Conservation (phyloP, 805 yeast genomes). For the Saccharomycopsis malanga region DNA sequence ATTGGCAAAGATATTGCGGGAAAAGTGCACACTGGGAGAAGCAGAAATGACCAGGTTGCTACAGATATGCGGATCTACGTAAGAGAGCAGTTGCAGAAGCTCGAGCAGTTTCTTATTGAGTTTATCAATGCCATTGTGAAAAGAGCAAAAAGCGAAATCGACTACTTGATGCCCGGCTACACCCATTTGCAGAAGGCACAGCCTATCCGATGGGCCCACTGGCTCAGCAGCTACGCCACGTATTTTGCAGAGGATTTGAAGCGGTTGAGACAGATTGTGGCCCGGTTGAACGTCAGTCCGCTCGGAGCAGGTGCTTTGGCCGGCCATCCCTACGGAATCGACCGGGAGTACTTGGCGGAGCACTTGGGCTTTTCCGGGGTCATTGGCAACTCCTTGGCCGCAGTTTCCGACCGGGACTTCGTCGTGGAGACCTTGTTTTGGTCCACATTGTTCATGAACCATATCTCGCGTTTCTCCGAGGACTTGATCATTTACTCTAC, state of each 20-base stretch:
- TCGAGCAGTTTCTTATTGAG: constrained; percentile 47
- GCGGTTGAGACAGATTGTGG: constrained; percentile 72
- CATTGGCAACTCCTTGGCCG: constrained; percentile 94
- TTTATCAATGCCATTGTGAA: constrained; percentile 60
- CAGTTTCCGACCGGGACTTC: constrained; percentile 96
- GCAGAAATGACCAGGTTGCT: constrained; percentile 97
- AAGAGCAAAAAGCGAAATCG: constrained; percentile 83
- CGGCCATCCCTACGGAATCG: constrained; percentile 99
- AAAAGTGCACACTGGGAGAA: constrained; percentile 98
- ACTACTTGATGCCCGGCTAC: constrained; percentile 96
- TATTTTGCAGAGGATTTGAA: constrained; percentile 87
- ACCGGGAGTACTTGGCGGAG: constrained; percentile 79
- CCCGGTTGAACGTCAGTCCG: constrained; percentile 82
- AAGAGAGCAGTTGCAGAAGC: constrained; percentile 64
- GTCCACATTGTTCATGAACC: constrained; percentile 93
- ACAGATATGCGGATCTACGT: constrained; percentile 97
- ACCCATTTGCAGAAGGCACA: constrained; percentile 98
- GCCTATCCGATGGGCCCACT: constrained; percentile 99
- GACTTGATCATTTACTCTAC: constrained; percentile 94
- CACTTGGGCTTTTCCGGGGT: constrained; percentile 76
- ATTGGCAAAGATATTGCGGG: constrained; percentile 94
- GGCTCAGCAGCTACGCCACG: constrained; percentile 92
- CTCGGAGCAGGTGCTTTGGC: constrained; percentile 97
- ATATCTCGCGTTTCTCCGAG: constrained; percentile 88
- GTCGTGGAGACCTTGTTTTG: constrained; percentile 94